Evolutionary conservation across 2,329 filamentous ascomycete species (phyloP).

Genomic region (Ascochyta fabae): DNA sequence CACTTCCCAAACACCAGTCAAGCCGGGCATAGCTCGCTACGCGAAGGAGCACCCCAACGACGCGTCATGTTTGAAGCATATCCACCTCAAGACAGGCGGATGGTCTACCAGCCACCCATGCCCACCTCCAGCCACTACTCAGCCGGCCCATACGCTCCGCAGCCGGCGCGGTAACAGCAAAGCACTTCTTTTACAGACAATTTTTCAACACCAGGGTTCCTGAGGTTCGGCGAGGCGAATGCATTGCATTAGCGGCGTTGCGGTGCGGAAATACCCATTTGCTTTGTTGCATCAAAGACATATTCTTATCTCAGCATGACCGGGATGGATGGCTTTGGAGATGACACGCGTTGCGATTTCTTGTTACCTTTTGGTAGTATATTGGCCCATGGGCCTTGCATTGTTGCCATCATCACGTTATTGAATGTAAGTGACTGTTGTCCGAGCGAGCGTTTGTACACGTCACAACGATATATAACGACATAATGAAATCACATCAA

Average conservation of each 20-base stretch:
- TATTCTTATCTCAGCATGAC: slow-evolving; percentile 9
- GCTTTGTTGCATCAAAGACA: slow-evolving; percentile 27
- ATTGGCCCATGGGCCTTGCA: background rate
- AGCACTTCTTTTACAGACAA: too few species aligned
- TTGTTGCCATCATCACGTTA: background rate
- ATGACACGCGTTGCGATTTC: background rate
- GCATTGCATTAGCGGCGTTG: slow-evolving; percentile 46
- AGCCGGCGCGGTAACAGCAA: slow-evolving; percentile 33
- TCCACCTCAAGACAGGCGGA: slow-evolving; percentile 32
- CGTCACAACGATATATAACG: slow-evolving; percentile 6
- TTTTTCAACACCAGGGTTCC: slow-evolving; percentile 16
- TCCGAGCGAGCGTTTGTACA: background rate
- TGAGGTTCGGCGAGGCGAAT: slow-evolving; percentile 30
- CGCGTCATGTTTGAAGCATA: slow-evolving; percentile 49
- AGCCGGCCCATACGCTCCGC: slow-evolving; percentile 35
- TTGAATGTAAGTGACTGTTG: background rate
- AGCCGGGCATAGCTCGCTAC: slow-evolving; percentile 38
- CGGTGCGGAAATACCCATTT: slow-evolving; percentile 39
- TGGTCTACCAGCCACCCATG: slow-evolving; percentile 30
- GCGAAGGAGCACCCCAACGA: slow-evolving; percentile 38
- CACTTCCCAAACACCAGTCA: slow-evolving; percentile 36
- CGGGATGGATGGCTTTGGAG: background rate
- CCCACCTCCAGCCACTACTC: slow-evolving; percentile 34
- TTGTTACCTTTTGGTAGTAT: background rate
- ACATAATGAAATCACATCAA: slow-evolving; percentile 3